Percentiles rank a stretch among this genome's conserved stretches.
Evolutionary conservation across 495 filamentous ascomycete genomes (phyloP).

Genomic region (Penicillium maclennaniae): DNA sequence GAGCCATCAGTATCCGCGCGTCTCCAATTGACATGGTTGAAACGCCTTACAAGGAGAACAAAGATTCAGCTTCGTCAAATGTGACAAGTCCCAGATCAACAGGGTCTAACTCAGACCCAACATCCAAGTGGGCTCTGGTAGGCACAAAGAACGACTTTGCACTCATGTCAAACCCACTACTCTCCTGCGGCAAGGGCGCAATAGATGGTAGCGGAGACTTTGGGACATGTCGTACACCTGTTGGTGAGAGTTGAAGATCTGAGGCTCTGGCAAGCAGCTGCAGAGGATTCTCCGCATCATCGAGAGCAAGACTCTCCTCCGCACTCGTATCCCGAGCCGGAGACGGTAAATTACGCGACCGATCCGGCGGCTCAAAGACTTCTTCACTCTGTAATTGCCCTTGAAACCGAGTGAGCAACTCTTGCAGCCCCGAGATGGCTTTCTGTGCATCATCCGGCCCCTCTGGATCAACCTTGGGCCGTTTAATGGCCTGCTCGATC

Average conservation of each 20-base stretch:
- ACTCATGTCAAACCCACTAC: constrained; percentile 7
- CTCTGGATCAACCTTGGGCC: constrained; percentile 47
- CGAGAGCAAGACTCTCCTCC: constrained; percentile 55
- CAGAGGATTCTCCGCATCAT: constrained; percentile 71
- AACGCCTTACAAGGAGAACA: constrained; percentile 58
- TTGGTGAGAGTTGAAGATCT: constrained; percentile 58
- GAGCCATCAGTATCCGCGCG: background rate
- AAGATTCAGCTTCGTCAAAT: constrained; percentile 54
- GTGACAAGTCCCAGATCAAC: constrained; percentile 63
- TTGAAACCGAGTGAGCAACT: constrained; percentile 48
- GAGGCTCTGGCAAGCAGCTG: constrained; percentile 68
- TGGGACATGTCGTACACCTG: constrained; percentile 14
- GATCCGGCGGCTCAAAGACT: constrained; percentile 27
- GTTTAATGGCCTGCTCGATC: constrained; percentile 67
- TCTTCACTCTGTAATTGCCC: constrained; percentile 29
- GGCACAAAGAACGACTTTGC: constrained; percentile 58
- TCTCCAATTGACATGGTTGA: background rate
- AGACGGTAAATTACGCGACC: constrained; percentile 19
- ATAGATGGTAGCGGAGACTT: constrained; percentile 17
- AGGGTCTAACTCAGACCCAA: constrained; percentile 61
- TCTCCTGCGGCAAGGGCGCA: constrained; percentile 10
- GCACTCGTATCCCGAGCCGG: constrained; percentile 24
- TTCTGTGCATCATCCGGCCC: constrained; percentile 49
- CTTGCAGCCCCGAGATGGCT: constrained; percentile 53
- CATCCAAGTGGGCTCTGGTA: constrained; percentile 55